Percentiles rank a stretch among this genome's conserved stretches.
Conservation (phyloP, 1,139 yeast genomes). For the Suhomyces atakaporum region DNA sequence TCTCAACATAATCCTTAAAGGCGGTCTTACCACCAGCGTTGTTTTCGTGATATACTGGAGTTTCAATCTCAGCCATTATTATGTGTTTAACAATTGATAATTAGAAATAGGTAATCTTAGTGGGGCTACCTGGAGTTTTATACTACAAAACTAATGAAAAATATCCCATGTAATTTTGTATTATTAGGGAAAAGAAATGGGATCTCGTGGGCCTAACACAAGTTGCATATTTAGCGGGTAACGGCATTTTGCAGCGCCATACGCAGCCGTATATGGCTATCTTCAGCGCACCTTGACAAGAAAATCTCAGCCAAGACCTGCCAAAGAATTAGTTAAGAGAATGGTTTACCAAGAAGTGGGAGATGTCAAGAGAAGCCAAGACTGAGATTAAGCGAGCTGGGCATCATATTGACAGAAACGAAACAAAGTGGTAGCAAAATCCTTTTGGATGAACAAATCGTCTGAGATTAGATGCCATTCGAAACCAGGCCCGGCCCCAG, state of each 20-base stretch:
- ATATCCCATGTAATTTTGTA: not conserved
- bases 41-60: conserved; percentile 22
- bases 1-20: conserved; percentile 81
- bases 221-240: conserved; percentile 6
- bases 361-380: no score
- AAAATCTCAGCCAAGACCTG: no score
- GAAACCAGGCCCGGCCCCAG: not conserved
- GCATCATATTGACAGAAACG: no score
- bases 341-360: no score
- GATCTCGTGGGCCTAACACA: conserved; percentile 13
- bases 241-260: conserved; percentile 7
- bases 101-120: conserved; percentile 1
- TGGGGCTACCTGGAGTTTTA: conserved; percentile 2
- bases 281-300: no score
- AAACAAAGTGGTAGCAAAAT: no score
- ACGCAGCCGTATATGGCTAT: conserved; percentile 4
- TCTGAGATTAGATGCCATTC: conserved; percentile 4
- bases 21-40: conserved; percentile 80
- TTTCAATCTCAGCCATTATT: conserved; percentile 31
- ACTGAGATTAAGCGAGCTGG: no score
- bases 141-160: conserved; percentile 2
- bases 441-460: not conserved
- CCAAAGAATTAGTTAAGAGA: no score
- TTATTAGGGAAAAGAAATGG: conserved; percentile 13
- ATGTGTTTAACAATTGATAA: not conserved